Evolutionary conservation across 345 rosid species (phyloP).

Genomic region (Lumnitzera littorea): DNA sequence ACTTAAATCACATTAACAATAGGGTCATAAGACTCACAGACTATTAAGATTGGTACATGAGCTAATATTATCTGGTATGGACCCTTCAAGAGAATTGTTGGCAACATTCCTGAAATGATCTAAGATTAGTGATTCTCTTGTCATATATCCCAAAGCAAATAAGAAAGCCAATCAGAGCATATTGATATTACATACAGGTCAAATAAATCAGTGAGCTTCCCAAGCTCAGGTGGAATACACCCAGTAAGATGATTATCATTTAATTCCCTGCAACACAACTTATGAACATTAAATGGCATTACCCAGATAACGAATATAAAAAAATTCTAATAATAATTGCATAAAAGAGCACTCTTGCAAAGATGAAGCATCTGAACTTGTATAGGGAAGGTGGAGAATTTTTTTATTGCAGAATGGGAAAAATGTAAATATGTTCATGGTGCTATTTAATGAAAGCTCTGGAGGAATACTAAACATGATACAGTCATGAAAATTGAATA

Average conservation of each 20-base stretch:
- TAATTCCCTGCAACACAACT: constrained; percentile 64
- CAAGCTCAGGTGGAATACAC: constrained; percentile 79
- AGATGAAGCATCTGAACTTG: too few relatives aligned
- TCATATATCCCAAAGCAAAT: background rate
- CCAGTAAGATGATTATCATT: constrained; percentile 75
- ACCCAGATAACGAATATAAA: background rate
- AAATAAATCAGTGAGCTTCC: constrained; percentile 88
- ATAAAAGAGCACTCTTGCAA: too few relatives aligned
- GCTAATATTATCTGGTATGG: constrained; percentile 79
- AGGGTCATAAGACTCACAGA: constrained; percentile 42
- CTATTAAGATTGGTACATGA: constrained; percentile 86
- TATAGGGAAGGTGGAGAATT: too few relatives aligned
- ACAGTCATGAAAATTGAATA: too few relatives aligned
- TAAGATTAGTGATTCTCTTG: too few relatives aligned
- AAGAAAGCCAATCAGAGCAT: background rate
- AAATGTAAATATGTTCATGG: too few relatives aligned
- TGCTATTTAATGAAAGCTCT: too few relatives aligned
- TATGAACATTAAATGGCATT: background rate
- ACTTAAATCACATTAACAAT: background rate
- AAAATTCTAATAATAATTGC: background rate
- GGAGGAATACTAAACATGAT: too few relatives aligned
- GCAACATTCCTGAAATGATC: constrained; percentile 64
- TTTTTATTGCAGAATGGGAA: too few relatives aligned
- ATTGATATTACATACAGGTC: constrained; percentile 62
- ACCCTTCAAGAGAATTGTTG: constrained; percentile 72